A percentile compares a stretch with the other conserved stretches of the same genome.
Evolutionary conservation across 331 rosid species (phyloP).

Genomic region (Dryas integrifolia): DNA sequence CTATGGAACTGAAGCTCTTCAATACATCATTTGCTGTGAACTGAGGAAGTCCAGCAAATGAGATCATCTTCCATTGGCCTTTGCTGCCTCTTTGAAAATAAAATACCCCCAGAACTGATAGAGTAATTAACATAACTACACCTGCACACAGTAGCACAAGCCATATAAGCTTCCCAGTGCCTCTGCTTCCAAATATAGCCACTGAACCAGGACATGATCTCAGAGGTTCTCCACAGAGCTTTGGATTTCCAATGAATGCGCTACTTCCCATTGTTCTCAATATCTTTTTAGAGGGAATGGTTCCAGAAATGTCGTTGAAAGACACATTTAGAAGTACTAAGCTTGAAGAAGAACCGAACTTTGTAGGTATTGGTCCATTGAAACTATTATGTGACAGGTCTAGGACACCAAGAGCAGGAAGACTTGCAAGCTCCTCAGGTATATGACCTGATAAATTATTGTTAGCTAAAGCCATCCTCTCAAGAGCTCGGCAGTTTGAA

Average conservation of each 20-base stretch:
- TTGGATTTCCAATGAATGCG: conserved; percentile 71
- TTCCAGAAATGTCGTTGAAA: conserved; percentile 75
- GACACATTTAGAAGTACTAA: conserved; percentile 78
- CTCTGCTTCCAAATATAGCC: conserved; percentile 59
- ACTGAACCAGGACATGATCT: conserved; percentile 55
- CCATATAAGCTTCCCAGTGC: conserved; percentile 48
- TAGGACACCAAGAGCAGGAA: conserved; percentile 54
- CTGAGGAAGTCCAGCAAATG: conserved; percentile 75
- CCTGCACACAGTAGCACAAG: conserved; percentile 60
- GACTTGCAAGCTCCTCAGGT: conserved; percentile 74
- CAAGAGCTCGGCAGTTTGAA: conserved; percentile 59
- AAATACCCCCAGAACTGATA: conserved; percentile 44
- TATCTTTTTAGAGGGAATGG: conserved; percentile 54
- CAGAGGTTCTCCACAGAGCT: conserved; percentile 87
- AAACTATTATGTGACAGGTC: conserved; percentile 70
- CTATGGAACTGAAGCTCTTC: conserved; percentile 54
- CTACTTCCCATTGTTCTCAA: conserved; percentile 59
- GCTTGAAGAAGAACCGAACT: conserved; percentile 61
- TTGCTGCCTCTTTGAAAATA: conserved; percentile 43
- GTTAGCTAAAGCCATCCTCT: conserved; percentile 46
- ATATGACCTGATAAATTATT: conserved; percentile 70
- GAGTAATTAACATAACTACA: conserved; percentile 44
- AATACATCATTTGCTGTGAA: conserved; percentile 80
- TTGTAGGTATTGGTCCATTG: conserved; percentile 63
- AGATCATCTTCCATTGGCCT: conserved; percentile 84